Percentiles rank a stretch among this genome's conserved stretches.
These are phyloP conservation scores for Chalaropsis ovoidea DNA, from an alignment of 2,329 filamentous ascomycete species.

Conservation along the genomic window DNA sequence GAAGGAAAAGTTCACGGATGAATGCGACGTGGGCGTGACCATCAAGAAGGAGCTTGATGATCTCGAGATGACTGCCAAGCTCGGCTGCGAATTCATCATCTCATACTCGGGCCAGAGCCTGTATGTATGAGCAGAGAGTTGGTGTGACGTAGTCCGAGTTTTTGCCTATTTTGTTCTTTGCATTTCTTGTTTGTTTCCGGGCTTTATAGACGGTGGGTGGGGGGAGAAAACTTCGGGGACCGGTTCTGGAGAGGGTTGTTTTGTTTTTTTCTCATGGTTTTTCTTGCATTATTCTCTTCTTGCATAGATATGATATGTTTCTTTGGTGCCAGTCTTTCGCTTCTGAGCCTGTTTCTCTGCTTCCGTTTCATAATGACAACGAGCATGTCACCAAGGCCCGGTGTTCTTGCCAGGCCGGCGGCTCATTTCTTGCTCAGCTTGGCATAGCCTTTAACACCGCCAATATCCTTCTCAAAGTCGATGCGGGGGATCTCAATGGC, in stretches of 20 bases:
- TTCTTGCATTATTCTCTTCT: conserved; percentile 12
- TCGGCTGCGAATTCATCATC: conserved; percentile 74
- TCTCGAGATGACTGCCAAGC: conserved; percentile 51
- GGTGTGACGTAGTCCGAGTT: background rate
- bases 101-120: conserved; percentile 55
- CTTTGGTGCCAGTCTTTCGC: conserved; percentile 1
- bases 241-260: background rate
- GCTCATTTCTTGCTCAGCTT: conserved; percentile 35
- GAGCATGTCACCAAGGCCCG: background rate
- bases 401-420: background rate
- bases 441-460: conserved; percentile 45
- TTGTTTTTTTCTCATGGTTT: conserved; percentile 15
- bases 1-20: conserved; percentile 75
- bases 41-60: conserved; percentile 61
- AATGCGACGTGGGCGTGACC: conserved; percentile 49
- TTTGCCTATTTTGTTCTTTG: conserved; percentile 11
- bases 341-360: background rate
- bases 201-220: conserved; percentile 12
- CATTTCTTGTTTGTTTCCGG: conserved; percentile 8
- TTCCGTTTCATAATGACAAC: background rate
- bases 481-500: conserved; percentile 61
- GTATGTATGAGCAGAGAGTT: conserved; percentile 34
- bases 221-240: background rate
- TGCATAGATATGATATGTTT: conserved; percentile 4
- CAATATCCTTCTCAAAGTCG: conserved; percentile 44